These are phyloP conservation scores for Vanderwaltozyma tropicalis DNA, from an alignment of 805 yeast genomes.

Conservation along the genomic window DNA sequence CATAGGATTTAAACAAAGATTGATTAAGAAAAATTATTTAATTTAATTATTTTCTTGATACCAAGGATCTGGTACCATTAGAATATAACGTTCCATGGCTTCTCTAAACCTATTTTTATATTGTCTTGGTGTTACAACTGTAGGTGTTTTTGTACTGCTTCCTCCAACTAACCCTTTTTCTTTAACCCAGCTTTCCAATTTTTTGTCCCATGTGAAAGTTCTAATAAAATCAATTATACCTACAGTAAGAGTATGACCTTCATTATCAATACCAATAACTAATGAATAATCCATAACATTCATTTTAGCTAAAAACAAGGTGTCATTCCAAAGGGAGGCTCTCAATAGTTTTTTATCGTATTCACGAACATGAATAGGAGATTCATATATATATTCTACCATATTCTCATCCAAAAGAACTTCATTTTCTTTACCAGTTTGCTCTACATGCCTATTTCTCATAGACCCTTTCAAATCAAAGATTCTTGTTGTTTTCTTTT, in stretches of 20 bases:
- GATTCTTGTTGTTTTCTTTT: constrained; percentile 68
- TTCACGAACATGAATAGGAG: constrained; percentile 88
- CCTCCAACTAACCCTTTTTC: constrained; percentile 87
- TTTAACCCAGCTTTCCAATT: constrained; percentile 96
- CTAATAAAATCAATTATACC: constrained; percentile 92
- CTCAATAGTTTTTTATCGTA: constrained; percentile 77
- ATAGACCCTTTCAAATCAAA: constrained; percentile 96
- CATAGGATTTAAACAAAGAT: too few relatives aligned
- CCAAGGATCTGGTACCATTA: constrained; percentile 82
- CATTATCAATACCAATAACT: constrained; percentile 80
- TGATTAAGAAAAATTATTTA: neutral
- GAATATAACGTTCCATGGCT: constrained; percentile 92
- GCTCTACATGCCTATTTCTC: constrained; percentile 94
- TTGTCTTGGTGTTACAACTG: constrained; percentile 94
- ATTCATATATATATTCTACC: constrained; percentile 95
- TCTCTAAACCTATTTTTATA: constrained; percentile 89
- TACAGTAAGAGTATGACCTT: constrained; percentile 62
- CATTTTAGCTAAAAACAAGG: constrained; percentile 87
- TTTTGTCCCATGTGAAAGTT: constrained; percentile 98
- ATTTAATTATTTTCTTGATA: constrained; percentile 25
- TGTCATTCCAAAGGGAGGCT: constrained; percentile 91
- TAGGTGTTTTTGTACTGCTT: constrained; percentile 80
- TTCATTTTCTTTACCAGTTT: constrained; percentile 91
- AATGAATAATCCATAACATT: constrained; percentile 97
- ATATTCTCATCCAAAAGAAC: constrained; percentile 92